These are phyloP conservation scores for Adansonia madagascariensis DNA, from an alignment of 441 rosid species.

Conservation along the genomic window DNA sequence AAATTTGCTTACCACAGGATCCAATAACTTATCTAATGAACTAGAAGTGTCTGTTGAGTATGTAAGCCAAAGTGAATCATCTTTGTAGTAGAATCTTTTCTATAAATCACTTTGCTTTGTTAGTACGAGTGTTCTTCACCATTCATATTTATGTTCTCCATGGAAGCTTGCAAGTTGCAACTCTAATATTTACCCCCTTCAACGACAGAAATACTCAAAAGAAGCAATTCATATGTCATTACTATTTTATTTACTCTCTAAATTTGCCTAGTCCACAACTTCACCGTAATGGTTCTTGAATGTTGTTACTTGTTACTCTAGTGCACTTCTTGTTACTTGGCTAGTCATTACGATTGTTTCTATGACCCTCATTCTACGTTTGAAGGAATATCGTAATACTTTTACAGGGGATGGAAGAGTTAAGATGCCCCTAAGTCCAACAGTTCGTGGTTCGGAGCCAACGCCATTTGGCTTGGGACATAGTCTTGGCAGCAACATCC, in stretches of 20 bases:
- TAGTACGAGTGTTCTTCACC: not conserved
- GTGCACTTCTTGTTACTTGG: not conserved
- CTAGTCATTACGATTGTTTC: constrained; percentile 3
- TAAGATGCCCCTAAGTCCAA: constrained; percentile 94
- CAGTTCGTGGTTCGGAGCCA: constrained; percentile 55
- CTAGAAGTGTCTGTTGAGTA: not conserved
- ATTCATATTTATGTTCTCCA: not conserved
- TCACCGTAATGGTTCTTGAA: not conserved
- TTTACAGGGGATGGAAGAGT: constrained; percentile 81
- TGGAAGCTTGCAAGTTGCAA: not conserved
- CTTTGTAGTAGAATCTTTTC: not conserved
- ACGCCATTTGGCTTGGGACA: constrained; percentile 75
- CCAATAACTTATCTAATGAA: not conserved
- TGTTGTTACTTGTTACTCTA: not conserved
- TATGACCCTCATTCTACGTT: constrained; percentile 4
- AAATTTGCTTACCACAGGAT: not conserved
- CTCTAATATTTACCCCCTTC: too few relatives aligned
- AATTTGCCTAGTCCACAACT: not conserved
- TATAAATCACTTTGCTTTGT: not conserved
- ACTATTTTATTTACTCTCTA: not conserved
- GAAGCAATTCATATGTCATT: not conserved
- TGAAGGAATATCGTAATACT: constrained; percentile 27
- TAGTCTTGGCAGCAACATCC: constrained; percentile 65
- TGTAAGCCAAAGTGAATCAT: not conserved
- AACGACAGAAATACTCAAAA: too few relatives aligned